These are phyloP conservation scores for Aspergillus transmontanensis DNA, from an alignment of 2,329 filamentous ascomycete genomes.

Conservation along the genomic window DNA sequence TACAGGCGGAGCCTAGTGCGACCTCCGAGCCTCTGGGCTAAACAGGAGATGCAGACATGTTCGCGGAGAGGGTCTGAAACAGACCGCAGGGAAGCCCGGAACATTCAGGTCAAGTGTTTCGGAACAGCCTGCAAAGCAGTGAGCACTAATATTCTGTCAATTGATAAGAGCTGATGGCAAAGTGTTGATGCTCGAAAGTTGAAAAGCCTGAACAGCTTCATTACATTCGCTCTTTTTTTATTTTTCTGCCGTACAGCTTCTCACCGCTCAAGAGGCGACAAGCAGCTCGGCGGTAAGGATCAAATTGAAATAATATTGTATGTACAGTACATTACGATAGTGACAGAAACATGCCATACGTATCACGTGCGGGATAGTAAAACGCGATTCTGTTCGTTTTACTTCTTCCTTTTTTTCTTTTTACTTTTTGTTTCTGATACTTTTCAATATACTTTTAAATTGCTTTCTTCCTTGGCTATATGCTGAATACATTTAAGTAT, in stretches of 20 bases:
- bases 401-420: no score
- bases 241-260: conserved; percentile 18
- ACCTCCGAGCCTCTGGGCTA: conserved; percentile 28
- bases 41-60: conserved; percentile 41
- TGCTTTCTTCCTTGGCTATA: neutral
- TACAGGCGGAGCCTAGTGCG: conserved; percentile 29
- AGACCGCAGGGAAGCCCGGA: conserved; percentile 41
- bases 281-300: neutral
- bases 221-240: conserved; percentile 10
- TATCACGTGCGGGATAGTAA: neutral
- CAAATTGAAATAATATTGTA: neutral
- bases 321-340: neutral
- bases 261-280: conserved; percentile 15
- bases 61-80: conserved; percentile 36
- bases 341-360: neutral
- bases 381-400: no score
- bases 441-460: neutral
- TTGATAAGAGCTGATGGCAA: neutral
- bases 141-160: neutral
- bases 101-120: conserved; percentile 33
- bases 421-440: neutral
- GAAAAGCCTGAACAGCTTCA: neutral
- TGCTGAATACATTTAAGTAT: neutral
- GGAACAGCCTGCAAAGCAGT: neutral
- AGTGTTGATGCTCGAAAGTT: neutral